phyloP scores from a whole-genome alignment of 2,329 filamentous ascomycete genomes.

The Pestalotiopsis sp. region DNA sequence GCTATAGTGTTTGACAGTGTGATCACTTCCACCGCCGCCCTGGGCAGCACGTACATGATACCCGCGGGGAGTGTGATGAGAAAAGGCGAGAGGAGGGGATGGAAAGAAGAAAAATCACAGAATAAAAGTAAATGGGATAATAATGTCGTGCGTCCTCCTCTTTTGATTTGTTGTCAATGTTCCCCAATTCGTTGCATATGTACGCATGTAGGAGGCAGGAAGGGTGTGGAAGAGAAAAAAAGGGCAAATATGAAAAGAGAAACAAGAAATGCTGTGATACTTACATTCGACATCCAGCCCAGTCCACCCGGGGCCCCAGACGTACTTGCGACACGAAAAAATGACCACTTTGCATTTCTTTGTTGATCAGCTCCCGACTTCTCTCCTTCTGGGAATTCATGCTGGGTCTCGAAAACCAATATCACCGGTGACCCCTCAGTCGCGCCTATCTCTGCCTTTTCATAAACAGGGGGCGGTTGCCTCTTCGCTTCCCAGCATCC shows the following conservation, averaged over 20 bases:
- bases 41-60: neutral
- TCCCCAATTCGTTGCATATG: neutral
- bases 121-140: neutral
- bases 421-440: neutral
- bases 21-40: neutral
- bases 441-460: neutral
- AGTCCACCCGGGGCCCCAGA: neutral
- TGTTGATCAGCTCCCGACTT: neutral
- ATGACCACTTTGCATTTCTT: neutral
- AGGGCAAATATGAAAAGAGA: neutral
- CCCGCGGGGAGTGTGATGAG: neutral
- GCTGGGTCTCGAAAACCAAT: neutral
- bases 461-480: neutral
- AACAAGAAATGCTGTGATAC: neutral
- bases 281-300: neutral
- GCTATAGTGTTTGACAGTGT: conserved; percentile 1
- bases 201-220: neutral
- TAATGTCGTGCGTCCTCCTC: neutral
- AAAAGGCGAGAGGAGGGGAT: neutral
- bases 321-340: neutral
- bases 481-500: neutral
- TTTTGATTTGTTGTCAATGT: neutral
- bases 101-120: too few species aligned
- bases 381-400: neutral
- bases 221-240: neutral